phyloP scores from a whole-genome alignment of 2,329 filamentous ascomycete genomes.

The Gnomoniopsis sp. region DNA sequence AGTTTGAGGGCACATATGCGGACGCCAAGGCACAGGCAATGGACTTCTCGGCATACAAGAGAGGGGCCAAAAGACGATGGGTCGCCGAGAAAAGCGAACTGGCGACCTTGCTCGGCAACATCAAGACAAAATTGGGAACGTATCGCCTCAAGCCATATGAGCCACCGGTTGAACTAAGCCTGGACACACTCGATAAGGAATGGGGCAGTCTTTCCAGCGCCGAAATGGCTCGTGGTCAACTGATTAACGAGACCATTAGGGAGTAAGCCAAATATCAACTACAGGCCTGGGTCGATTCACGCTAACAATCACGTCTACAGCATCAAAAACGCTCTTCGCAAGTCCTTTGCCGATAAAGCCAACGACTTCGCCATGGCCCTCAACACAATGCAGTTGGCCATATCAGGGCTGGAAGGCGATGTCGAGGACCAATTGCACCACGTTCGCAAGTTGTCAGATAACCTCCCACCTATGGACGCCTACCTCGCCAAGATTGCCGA shows the following conservation, averaged over 20 bases:
- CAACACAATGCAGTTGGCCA: conserved; percentile 90
- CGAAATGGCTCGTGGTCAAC: conserved; percentile 83
- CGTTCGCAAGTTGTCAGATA: conserved; percentile 80
- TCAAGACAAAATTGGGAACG: conserved; percentile 97
- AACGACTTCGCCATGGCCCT: conserved; percentile 96
- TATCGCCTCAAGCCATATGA: conserved; percentile 90
- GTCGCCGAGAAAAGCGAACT: conserved; percentile 97
- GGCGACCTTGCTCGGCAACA: conserved; percentile 89
- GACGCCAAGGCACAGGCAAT: conserved; percentile 86
- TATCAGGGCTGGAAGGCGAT: conserved; percentile 95
- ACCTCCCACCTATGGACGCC: conserved; percentile 81
- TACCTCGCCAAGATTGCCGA: conserved; percentile 85
- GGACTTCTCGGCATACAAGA: conserved; percentile 86
- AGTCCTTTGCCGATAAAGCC: conserved; percentile 93
- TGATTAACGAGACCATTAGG: conserved; percentile 97
- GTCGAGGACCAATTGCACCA: conserved; percentile 92
- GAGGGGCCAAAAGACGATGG: conserved; percentile 87
- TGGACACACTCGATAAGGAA: conserved; percentile 77
- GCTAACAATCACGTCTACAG: conserved; percentile 33
- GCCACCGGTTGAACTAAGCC: conserved; percentile 76
- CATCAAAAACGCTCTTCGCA: conserved; percentile 93
- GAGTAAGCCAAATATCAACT: conserved; percentile 55
- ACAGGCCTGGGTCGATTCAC: neutral
- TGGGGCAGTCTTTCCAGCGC: conserved; percentile 78
- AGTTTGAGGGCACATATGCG: conserved; percentile 85